phyloP scores from a whole-genome alignment of 2,329 filamentous ascomycete species.

The Xylaria sp. region DNA sequence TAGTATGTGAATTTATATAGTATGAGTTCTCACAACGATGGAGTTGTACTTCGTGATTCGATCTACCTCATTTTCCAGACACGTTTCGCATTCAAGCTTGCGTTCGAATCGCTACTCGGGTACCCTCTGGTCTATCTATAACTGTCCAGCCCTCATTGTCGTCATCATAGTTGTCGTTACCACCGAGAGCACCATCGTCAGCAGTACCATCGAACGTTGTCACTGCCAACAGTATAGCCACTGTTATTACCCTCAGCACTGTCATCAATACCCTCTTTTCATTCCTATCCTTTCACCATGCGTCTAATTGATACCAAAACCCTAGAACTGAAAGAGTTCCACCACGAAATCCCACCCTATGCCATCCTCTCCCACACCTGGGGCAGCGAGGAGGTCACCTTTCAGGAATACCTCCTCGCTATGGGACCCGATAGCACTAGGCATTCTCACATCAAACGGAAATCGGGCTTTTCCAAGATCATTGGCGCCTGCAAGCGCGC shows the following conservation, averaged over 20 bases:
- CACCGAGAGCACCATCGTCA: background rate
- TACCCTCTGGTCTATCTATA: background rate
- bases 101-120: background rate
- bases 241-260: background rate
- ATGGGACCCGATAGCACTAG: background rate
- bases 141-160: background rate
- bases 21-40: background rate
- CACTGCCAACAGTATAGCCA: too few relatives aligned
- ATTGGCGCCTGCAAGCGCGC: constrained; percentile 47
- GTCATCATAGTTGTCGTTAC: background rate
- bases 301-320: constrained; percentile 52
- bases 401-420: constrained; percentile 42
- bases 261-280: background rate
- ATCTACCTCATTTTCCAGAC: background rate
- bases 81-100: background rate
- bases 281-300: constrained; percentile 41
- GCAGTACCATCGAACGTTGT: background rate
- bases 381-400: constrained; percentile 50
- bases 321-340: constrained; percentile 49
- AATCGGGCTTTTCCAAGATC: constrained; percentile 51
- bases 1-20: constrained; percentile 2
- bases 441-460: constrained; percentile 31
- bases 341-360: constrained; percentile 46
- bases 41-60: background rate
- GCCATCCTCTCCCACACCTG: constrained; percentile 55